phyloP scores from a whole-genome alignment of 768 basidiomycete genomes.

The Mycena filopes region DNA sequence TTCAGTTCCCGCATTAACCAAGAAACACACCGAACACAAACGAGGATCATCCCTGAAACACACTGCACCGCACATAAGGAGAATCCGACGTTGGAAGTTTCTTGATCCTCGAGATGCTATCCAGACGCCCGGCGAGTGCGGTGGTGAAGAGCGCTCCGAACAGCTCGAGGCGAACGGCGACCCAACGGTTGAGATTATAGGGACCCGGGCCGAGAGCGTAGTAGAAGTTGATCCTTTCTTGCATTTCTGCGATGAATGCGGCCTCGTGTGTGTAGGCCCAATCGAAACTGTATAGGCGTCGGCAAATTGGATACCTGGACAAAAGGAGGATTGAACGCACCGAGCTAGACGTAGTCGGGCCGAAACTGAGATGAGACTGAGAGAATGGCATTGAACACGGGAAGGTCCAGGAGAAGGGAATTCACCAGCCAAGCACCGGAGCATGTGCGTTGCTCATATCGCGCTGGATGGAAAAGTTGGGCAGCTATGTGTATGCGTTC shows the following conservation, averaged over 20 bases:
- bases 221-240: constrained; percentile 67
- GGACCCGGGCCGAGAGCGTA: constrained; percentile 19
- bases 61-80: constrained; percentile 61
- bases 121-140: constrained; percentile 12
- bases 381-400: constrained; percentile 27
- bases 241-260: constrained; percentile 55
- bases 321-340: constrained; percentile 40
- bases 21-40: constrained; percentile 47
- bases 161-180: constrained; percentile 20
- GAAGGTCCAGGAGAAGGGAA: constrained; percentile 37
- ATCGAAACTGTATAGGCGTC: constrained; percentile 56
- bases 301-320: neutral
- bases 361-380: constrained; percentile 36
- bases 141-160: constrained; percentile 32
- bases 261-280: constrained; percentile 71
- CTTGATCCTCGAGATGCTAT: constrained; percentile 15
- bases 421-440: constrained; percentile 50
- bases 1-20: neutral
- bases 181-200: constrained; percentile 54
- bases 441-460: constrained; percentile 56
- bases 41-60: constrained; percentile 69
- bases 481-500: constrained; percentile 58
- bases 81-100: constrained; percentile 60
- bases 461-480: constrained; percentile 60
- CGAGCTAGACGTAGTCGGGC: constrained; percentile 55